Base-by-base conservation (phyloP, 768 basidiomycete genomes). In the Lanmaoa rubissima region DNA sequence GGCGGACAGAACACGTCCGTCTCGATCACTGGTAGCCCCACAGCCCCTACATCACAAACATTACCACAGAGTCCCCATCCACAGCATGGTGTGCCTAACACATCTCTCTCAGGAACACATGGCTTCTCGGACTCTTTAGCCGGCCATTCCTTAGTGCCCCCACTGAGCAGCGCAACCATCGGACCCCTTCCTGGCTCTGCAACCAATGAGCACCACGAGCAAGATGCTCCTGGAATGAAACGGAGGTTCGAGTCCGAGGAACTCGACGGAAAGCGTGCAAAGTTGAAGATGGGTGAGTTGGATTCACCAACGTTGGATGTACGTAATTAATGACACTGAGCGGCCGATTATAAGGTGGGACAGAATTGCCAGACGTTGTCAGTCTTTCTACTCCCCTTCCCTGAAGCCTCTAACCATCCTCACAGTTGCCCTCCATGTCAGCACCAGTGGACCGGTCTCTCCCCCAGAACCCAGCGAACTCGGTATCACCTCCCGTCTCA, bases 181-280 rank as follows among this genome's bases (percentile, higher is more conserved):
- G 58, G 53, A 24, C 13, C 61, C n/a, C 59, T 57, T 34, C 38
- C 55, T 42, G 21, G 38, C 19, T 57, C 65, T 43, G 31, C 42
- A 28, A 31, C 24, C n/a, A 61, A 49, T 26, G 73, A 69, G 4
- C 67, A 65, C 24, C 69, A 83, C 49, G 88, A 90, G 51, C 77
- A 78, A 57, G 88, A 90, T 53, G 61, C 70, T n/a, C 83, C 86
- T 54, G 82, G 79, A 17, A 77, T 84, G 60, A 93, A 92, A 69
- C 79, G 90, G 59, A 91, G 90, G 69, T 74, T 87, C 60, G 84
- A 85, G 47, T 76, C 78, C 17, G 85, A 84, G 51, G 87, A 88
- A 56, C 73, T 72, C 31, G 86, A 89, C 46, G 78, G 73, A 46
- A 93, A 93, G 70, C 81, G 90, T 63, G 83, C 73, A 48, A 81